Conservation (phyloP, 345 rosid genomes). For the Arabidopsis thaliana region TAIR10.1 NC_003074.8:7030501-7031000, state of each 20-base stretch:
- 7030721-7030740: neutral
- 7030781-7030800: neutral
- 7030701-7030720: neutral
- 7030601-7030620: constrained; percentile 8
- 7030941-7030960: no score
- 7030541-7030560: constrained; percentile 48
- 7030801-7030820: no score
- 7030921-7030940: no score
- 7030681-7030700: neutral
- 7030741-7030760: neutral
- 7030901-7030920: no score
- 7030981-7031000: no score
- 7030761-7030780: neutral
- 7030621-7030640: neutral
- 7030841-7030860: no score
- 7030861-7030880: no score
- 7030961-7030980: no score
- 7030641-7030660: neutral
- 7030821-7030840: no score
- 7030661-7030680: neutral
- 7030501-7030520: constrained; percentile 58
- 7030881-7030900: no score
- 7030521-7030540: constrained; percentile 52
- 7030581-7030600: constrained; percentile 71
- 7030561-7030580: constrained; percentile 53